Conservation (phyloP, 73 alveolate species). For the Diophrys appendiculata region DNA sequence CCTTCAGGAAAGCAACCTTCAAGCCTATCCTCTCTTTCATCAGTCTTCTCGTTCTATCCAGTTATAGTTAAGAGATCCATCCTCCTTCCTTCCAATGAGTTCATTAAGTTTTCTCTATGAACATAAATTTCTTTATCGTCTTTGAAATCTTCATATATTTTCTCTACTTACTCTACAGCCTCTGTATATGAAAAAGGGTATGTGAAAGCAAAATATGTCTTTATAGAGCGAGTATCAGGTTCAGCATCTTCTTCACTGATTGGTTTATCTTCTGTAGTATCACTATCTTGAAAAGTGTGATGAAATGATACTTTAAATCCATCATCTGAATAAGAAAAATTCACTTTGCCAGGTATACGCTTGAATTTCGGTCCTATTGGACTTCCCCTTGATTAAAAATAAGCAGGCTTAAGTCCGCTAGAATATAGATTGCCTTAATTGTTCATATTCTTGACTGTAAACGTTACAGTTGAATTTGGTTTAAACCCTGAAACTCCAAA, state of each 20-base stretch:
- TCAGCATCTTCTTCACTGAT: no score
- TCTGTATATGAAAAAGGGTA: constrained; percentile 77
- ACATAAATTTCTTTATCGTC: constrained; percentile 33
- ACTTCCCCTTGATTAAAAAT: constrained; percentile 43
- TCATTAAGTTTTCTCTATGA: constrained; percentile 38
- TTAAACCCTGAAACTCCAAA: constrained; percentile 63
- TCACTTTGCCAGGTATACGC: constrained; percentile 56
- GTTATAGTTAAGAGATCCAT: constrained; percentile 53
- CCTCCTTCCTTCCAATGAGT: constrained; percentile 32
- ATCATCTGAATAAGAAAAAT: constrained; percentile 29
- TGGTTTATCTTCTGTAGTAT: no score
- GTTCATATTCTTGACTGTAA: constrained; percentile 64
- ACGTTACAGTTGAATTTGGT: constrained; percentile 37
- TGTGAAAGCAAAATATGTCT: constrained; percentile 69
- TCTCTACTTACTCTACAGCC: constrained; percentile 49
- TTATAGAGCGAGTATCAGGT: no score
- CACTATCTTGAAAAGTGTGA: no score
- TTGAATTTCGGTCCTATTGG: constrained; percentile 61
- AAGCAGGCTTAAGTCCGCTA: constrained; percentile 50
- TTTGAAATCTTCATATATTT: constrained; percentile 28
- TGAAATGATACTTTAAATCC: constrained; percentile 45
- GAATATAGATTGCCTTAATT: constrained; percentile 60
- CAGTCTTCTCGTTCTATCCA: constrained; percentile 15
- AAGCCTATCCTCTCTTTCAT: constrained; percentile 42
- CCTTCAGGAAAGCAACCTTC: constrained; percentile 18